A percentile compares a stretch with the other conserved stretches of the same genome.
phyloP scores from a whole-genome alignment of 1,284 basidiomycete species.

The Singerocomus inundabilis region DNA sequence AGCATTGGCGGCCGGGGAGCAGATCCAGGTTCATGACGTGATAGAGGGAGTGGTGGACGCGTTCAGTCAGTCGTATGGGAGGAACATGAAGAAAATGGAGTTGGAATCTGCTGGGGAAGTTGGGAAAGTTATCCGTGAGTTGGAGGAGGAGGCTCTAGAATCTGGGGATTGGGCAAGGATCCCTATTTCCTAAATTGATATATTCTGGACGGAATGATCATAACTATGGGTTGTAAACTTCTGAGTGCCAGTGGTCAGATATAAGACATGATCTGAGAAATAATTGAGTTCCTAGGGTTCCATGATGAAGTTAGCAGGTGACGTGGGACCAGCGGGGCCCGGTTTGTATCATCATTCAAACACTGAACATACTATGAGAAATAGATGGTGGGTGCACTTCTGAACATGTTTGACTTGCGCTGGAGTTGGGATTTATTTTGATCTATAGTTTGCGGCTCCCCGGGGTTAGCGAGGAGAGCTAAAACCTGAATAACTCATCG shows the following conservation, averaged over 20 bases:
- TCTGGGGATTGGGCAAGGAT: constrained; percentile 24
- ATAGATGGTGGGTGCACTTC: not conserved
- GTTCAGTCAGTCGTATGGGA: constrained; percentile 53
- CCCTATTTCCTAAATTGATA: constrained; percentile 6
- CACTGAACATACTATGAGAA: not conserved
- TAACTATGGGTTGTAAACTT: not conserved
- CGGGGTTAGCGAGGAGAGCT: too few species aligned
- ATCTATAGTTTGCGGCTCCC: too few species aligned
- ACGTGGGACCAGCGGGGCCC: too few species aligned
- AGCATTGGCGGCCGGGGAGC: constrained; percentile 41
- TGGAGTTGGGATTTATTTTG: too few species aligned
- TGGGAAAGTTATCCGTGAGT: constrained; percentile 46
- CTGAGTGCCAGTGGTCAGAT: not conserved
- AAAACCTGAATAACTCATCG: too few species aligned
- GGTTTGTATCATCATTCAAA: not conserved
- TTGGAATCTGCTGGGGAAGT: constrained; percentile 47
- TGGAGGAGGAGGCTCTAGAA: constrained; percentile 41
- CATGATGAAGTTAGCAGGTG: not conserved
- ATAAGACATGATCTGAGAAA: not conserved
- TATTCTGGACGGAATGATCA: not conserved
- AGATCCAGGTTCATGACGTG: constrained; percentile 48
- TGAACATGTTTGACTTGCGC: too few species aligned
- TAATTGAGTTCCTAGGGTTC: not conserved
- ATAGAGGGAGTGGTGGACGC: constrained; percentile 49
- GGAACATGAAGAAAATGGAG: constrained; percentile 55